These are phyloP conservation scores for Silene vulgaris DNA, from an alignment of 179 eudicot species.

Conservation along the genomic window DNA sequence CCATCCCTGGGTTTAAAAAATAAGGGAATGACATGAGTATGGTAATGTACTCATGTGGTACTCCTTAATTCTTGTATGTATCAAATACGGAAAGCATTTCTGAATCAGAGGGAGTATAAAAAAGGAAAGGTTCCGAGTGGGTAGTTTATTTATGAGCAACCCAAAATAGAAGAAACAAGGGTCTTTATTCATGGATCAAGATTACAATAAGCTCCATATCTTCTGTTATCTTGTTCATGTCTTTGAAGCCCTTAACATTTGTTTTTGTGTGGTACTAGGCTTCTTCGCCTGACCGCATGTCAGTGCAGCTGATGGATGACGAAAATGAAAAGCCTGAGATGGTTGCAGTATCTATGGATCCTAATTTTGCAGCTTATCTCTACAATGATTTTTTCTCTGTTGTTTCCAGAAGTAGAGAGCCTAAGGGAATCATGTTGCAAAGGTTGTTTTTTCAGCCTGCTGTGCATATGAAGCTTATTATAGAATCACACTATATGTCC, in stretches of 20 bases:
- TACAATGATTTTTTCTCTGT: conserved; percentile 49
- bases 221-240: background rate
- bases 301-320: conserved; percentile 82
- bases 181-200: background rate
- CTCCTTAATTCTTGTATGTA: no score
- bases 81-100: background rate
- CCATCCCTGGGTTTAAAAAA: no score
- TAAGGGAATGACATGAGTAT: no score
- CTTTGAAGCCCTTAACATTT: conserved; percentile 2
- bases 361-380: conserved; percentile 63
- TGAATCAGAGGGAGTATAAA: background rate
- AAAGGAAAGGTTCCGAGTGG: no score
- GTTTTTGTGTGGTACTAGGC: conserved; percentile 40
- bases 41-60: no score
- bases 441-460: conserved; percentile 37
- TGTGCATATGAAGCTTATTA: background rate
- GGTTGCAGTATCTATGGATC: conserved; percentile 65
- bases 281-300: conserved; percentile 49
- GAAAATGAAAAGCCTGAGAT: conserved; percentile 74
- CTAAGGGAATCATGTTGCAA: conserved; percentile 41
- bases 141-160: no score
- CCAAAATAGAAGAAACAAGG: background rate
- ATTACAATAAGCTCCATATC: no score
- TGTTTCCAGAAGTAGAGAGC: conserved; percentile 43
- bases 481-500: background rate